These are phyloP conservation scores for Yarrowia porcina DNA, from an alignment of 805 yeast species.

Conservation along the genomic window DNA sequence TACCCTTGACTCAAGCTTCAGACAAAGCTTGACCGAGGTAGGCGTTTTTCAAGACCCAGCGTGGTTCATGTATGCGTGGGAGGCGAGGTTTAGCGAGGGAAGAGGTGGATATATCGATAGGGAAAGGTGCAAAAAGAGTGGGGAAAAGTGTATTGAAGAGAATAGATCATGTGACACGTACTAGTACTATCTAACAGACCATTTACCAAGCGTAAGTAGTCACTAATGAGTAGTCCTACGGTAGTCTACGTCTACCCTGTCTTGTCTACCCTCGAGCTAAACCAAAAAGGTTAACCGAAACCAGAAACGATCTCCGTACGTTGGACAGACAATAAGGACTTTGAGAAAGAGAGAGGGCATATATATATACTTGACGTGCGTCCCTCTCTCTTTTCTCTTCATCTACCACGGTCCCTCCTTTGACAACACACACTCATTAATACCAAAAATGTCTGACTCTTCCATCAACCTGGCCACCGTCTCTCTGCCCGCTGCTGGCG, in stretches of 20 bases:
- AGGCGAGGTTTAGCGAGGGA: neutral
- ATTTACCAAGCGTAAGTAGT: too few species aligned
- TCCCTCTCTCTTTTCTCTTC: neutral
- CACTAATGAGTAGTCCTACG: too few species aligned
- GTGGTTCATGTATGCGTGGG: neutral
- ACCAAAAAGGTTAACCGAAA: constrained; percentile 5
- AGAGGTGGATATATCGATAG: neutral
- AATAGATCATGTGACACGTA: too few species aligned
- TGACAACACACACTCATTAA: constrained; percentile 6
- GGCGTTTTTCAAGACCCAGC: neutral
- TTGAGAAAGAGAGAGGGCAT: neutral
- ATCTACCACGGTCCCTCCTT: neutral
- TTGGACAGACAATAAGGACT: neutral
- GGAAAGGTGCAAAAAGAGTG: too few species aligned
- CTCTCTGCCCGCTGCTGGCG: constrained; percentile 19
- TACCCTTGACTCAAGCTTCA: neutral
- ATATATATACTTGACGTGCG: neutral
- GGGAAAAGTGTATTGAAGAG: too few species aligned
- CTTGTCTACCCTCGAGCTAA: too few species aligned
- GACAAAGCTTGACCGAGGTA: constrained; percentile 18
- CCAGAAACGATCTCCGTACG: constrained; percentile 18
- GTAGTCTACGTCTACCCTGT: too few species aligned
- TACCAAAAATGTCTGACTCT: neutral
- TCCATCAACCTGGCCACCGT: neutral
- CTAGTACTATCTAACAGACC: too few species aligned